Base-by-base conservation (phyloP, 352 stramenopile genomes). In the Globisporangium spinosum region DNA sequence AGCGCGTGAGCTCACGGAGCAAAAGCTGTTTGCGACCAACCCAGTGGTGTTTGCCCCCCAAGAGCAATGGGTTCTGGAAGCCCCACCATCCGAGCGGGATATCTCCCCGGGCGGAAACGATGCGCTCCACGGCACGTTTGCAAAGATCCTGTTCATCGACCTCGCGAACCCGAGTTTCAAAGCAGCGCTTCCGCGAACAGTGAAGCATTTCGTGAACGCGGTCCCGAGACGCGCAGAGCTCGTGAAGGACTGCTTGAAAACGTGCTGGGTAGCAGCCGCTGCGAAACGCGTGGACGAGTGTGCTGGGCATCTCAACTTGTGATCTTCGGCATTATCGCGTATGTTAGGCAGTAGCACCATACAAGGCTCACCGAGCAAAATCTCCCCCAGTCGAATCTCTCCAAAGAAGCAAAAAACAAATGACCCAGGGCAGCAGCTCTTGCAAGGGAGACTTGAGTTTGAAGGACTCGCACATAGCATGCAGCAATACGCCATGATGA, bases 21-120 rank as follows among this genome's bases (percentile, higher is more conserved):
- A 90, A 59, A 76, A 66, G 25, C 73, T 92, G 55, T 95, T 82
- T 67, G 78, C 80, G 35, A 84, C 87, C 27, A 92, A 97, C 53
- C 80, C 83, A 0, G 84, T 97, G 22, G 90, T 94, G 22, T 87
- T 89, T 56, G 88, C 93, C 13, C 76, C 98, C 0, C 89, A 98
- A 49, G 79, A 95, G 54, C 85, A 97, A 27, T 98, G 91, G 91
- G 65, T 94, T 23, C 69, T 83, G 60, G 88, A 96, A 58, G 77
- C 79, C 0, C 84, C 85, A 8, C 84, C 85, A 13, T 53, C 72
- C 0, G 86, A 96, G 67, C 93, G 85, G 85, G 86, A 94, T 43
- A 77, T 95, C 45, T 72, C 77, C 3, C 72, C 83, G 0, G 76
- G 55, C 34, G 64, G 61, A 12, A 64, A 62, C 63, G 68, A 68